Percentiles rank a stretch among this genome's conserved stretches.
Conservation (phyloP, 257 asterid species). For the Linaria vulgaris region DNA sequence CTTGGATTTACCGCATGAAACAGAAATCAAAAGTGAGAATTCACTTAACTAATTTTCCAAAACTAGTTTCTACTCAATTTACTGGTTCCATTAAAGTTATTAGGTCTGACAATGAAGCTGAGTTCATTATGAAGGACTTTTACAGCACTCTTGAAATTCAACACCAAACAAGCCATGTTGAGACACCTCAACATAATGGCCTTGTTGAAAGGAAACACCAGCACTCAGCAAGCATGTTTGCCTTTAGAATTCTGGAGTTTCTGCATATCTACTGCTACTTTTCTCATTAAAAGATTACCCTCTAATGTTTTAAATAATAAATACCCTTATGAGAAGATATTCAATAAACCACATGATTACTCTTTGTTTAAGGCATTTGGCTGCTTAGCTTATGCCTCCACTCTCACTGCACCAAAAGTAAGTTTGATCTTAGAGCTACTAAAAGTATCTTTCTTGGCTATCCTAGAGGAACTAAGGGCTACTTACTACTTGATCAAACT, state of each 20-base stretch:
- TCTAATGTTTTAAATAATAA: background rate
- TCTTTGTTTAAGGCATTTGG: background rate
- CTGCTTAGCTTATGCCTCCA: too few species aligned
- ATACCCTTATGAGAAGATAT: background rate
- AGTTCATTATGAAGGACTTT: background rate
- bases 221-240: background rate
- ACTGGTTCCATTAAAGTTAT: background rate
- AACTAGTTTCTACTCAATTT: background rate
- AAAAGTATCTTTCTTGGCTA: background rate
- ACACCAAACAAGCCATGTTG: too few species aligned
- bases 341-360: background rate
- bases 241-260: background rate
- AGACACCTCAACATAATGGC: too few species aligned
- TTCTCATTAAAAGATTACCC: background rate
- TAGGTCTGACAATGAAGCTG: background rate
- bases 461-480: too few species aligned
- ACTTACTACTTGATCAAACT: too few species aligned
- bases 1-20: too few species aligned
- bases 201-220: too few species aligned
- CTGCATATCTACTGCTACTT: background rate
- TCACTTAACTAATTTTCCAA: background rate
- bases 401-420: too few species aligned
- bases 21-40: background rate
- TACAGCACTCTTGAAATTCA: background rate
- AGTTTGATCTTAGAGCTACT: background rate